Evolutionary conservation across 2,329 filamentous ascomycete species (phyloP), one percentile per base, ranked within the genome.

Genomic region (Elsinoe fawcettii): DNA sequence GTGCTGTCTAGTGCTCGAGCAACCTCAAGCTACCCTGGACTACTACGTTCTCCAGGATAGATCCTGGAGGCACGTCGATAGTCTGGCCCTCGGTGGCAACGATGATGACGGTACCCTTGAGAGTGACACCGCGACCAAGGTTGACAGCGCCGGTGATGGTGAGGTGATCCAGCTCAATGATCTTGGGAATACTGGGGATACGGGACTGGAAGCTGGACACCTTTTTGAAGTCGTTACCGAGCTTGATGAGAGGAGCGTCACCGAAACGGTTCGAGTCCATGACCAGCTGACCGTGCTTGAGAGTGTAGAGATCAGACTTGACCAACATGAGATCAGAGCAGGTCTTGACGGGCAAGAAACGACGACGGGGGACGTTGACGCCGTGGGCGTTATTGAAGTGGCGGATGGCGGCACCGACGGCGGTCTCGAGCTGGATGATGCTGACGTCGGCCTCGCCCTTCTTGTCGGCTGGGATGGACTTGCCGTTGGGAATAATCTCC

Each of bases 401-500:
- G 66, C 92, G 91, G 74, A 99, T 99, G 70, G 93, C 93, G 63
- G 93, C 93, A 78, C 93, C 93, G 64, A 99, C 93, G 60, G 93
- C 93, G 25, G 93, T 99, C 82, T 99, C 93, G 65, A 99, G 88
- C 81, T 99, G 93, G 69, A 97, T 84, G 71, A 99, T 96, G 63
- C 88, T 95, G 70, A 97, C 85, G 70, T 99, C 93, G 61, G 92
- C 95, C 80, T 99, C 93, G 73, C 93, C 93, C 87, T 97, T 97
- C 87, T 96, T 96, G 79, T 97, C 93, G 60, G 91, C 93, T 55
- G 93, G 88, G 69, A 99, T 96, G 63, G 89, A 92, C 83, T 99
- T 99, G 78, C 88, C 90, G 79, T 99, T 99, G 74, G 93, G 91
- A 67, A 99, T 99, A 73, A 99, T 99, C 79, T 99, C 93, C 88